Base-by-base conservation (phyloP, 1,139 yeast species). In the Pichia sp. region DNA sequence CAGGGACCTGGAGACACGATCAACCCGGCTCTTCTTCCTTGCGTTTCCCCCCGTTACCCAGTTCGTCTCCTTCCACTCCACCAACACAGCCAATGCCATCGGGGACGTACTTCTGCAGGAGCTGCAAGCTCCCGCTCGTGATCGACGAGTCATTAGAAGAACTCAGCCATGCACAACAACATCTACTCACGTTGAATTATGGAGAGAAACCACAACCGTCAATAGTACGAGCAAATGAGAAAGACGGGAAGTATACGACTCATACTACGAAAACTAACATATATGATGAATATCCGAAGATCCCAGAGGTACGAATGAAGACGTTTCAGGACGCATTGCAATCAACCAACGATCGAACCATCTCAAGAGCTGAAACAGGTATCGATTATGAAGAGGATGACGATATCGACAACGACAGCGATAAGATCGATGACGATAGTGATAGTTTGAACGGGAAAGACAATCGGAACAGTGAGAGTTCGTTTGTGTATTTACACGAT, bases 111-210 rank as follows among this genome's bases (percentile, higher is more conserved):
- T 65, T 65, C 47, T 83, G 90, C 60, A 85, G 81, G 58, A 68
- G 79, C 49, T 83, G 90, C 59, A 73, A 79, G 44, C 66, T 81
- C 31, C 85, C 88, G 3, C 57, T 83, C 42, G 67, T 69, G 21
- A 67, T 82, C 14, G 85, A 81, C 57, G 73, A 73, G 27, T 77
- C 86, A 0, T 56, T 83, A 30, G 61, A 70, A 34, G 78, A 75
- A 35, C 62, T 82, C 35, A 75, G 79, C 47, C 64, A 70, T 33
- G 79, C 83, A 0, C 86, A 82, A 57, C 63, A 74, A 18, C 73
- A 74, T 42, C 63, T 81, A 18, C 60, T 81, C 15, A 65, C 59
- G 28, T 62, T 64, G 2, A 55, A 54, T 39, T 61, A 68, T 3
- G 66, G 66, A 28, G 63, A 56, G 17, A 53, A 60, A 20, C 61